Conservation (phyloP, 768 basidiomycete species). For the Serendipita indica region DNA sequence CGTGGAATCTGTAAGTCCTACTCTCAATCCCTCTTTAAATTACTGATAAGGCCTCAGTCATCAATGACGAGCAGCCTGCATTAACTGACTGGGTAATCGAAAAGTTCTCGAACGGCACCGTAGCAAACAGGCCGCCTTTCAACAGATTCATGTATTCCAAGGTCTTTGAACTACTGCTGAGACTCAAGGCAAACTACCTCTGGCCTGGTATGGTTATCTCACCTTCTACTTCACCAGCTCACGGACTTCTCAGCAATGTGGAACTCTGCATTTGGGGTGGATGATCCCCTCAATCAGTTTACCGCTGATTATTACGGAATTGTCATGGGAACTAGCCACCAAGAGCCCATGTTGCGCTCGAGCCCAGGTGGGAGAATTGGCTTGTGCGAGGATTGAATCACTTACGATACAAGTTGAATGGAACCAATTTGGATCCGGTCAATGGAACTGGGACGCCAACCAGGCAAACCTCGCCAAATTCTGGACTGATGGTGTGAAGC, state of each 20-base stretch:
- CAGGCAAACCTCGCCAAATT: conserved; percentile 40
- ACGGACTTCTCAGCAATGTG: conserved; percentile 18
- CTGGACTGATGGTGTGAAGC: conserved; percentile 45
- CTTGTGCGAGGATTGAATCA: neutral
- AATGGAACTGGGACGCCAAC: conserved; percentile 51
- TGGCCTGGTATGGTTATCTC: conserved; percentile 37
- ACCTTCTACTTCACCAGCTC: neutral
- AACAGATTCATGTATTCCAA: conserved; percentile 46
- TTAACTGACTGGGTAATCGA: conserved; percentile 56
- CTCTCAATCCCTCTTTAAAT: neutral
- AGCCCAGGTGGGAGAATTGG: conserved; percentile 27
- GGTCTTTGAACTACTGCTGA: conserved; percentile 50
- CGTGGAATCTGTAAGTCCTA: conserved; percentile 32
- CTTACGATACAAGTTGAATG: conserved; percentile 33
- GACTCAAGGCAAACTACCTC: conserved; percentile 53
- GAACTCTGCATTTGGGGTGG: conserved; percentile 35
- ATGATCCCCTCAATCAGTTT: conserved; percentile 45
- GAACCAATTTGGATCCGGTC: conserved; percentile 37
- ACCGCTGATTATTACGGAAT: conserved; percentile 51
- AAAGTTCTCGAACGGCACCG: conserved; percentile 51
- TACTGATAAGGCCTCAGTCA: conserved; percentile 21
- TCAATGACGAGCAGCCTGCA: conserved; percentile 66
- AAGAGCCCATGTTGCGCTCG: conserved; percentile 64
- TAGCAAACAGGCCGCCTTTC: conserved; percentile 41
- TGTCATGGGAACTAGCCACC: conserved; percentile 60